Evolutionary conservation across 1,284 basidiomycete species (phyloP).

Genomic region (Volvariella surrecta): DNA sequence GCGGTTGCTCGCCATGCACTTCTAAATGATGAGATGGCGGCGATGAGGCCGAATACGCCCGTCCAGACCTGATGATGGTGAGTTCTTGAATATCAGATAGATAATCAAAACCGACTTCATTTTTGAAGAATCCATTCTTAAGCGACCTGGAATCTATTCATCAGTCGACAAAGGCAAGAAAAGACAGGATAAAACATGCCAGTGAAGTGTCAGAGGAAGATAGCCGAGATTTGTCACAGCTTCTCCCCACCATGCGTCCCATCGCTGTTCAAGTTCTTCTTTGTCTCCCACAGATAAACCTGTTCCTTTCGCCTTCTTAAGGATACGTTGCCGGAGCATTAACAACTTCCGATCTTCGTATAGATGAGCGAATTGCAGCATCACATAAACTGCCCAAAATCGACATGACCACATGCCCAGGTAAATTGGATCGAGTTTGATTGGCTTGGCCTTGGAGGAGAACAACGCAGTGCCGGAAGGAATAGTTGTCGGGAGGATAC

Average conservation of each 20-base stretch:
- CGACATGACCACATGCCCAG: slow-evolving; percentile 64
- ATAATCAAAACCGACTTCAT: slow-evolving; percentile 37
- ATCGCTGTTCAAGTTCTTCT: slow-evolving; percentile 47
- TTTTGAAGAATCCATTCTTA: slow-evolving; percentile 54
- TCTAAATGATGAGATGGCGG: slow-evolving; percentile 57
- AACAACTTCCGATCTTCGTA: slow-evolving; percentile 58
- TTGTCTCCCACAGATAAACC: slow-evolving; percentile 39
- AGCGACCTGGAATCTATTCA: slow-evolving; percentile 45
- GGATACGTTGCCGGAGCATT: slow-evolving; percentile 39
- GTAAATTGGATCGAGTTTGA: slow-evolving; percentile 36
- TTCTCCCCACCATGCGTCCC: slow-evolving; percentile 69
- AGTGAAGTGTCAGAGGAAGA: slow-evolving; percentile 35
- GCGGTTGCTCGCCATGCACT: slow-evolving; percentile 72
- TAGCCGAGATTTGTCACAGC: slow-evolving; percentile 68
- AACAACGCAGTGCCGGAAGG: slow-evolving; percentile 33
- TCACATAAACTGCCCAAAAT: slow-evolving; percentile 69
- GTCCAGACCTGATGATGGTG: slow-evolving; percentile 43
- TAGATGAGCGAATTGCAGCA: slow-evolving; percentile 67
- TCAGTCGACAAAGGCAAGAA: neutral
- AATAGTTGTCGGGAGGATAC: slow-evolving; percentile 49
- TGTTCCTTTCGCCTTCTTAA: slow-evolving; percentile 50
- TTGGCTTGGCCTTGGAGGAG: slow-evolving; percentile 28
- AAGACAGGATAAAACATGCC: slow-evolving; percentile 2
- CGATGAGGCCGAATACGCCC: slow-evolving; percentile 52
- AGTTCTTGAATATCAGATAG: slow-evolving; percentile 5